Percentiles rank a stretch among this genome's conserved stretches.
phyloP scores from a whole-genome alignment of 768 basidiomycete species.

The Rubroboletus pulcherrimus region DNA sequence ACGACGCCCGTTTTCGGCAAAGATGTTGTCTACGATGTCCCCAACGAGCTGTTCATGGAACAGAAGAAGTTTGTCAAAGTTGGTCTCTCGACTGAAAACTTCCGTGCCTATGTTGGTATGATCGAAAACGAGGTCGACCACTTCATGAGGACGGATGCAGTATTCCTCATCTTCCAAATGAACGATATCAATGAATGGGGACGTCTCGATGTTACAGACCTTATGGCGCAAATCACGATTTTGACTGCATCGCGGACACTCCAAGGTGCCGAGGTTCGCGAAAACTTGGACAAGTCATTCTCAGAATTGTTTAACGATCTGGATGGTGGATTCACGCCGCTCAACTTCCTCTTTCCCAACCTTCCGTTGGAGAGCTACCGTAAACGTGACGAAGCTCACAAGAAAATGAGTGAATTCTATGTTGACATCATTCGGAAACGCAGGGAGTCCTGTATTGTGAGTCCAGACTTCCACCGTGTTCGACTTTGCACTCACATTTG shows the following conservation, averaged over 20 bases:
- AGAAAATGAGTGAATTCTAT: constrained; percentile 93
- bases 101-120: constrained; percentile 79
- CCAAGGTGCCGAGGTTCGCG: constrained; percentile 89
- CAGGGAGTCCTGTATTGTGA: constrained; percentile 44
- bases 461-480: constrained; percentile 4
- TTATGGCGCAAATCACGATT: constrained; percentile 87
- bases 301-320: constrained; percentile 82
- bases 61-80: constrained; percentile 99
- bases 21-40: constrained; percentile 96
- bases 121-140: constrained; percentile 72
- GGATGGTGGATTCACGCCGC: constrained; percentile 92
- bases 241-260: constrained; percentile 91
- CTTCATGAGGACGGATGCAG: constrained; percentile 62
- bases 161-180: constrained; percentile 59
- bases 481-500: background rate
- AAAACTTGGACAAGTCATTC: constrained; percentile 74
- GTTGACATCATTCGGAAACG: constrained; percentile 79
- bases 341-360: constrained; percentile 95
- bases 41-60: constrained; percentile 96
- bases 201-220: constrained; percentile 65
- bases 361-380: constrained; percentile 89
- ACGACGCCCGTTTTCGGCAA: constrained; percentile 96
- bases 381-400: constrained; percentile 83
- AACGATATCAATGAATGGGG: constrained; percentile 77
- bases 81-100: constrained; percentile 88